These are phyloP conservation scores for Isatis tinctoria DNA, from an alignment of 345 rosid genomes.

Conservation along the genomic window DNA sequence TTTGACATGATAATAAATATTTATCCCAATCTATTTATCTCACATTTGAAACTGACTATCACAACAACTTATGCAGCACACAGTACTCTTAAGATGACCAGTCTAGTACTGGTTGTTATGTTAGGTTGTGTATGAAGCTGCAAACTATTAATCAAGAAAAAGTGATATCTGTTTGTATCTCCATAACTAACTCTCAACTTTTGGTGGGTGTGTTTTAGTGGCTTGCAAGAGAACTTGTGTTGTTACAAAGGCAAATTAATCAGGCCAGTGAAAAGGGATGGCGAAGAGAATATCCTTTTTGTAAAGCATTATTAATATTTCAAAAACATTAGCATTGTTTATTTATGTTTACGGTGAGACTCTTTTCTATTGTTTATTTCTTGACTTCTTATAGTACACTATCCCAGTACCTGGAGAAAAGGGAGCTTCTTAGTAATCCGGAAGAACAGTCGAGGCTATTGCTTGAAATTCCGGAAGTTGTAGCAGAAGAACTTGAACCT, in stretches of 20 bases:
- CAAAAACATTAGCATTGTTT: not conserved
- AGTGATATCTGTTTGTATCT: not conserved
- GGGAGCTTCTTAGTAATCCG: slow-evolving; percentile 52
- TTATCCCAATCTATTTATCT: not conserved
- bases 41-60: not conserved
- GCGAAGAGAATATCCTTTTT: slow-evolving; percentile 88
- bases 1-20: not conserved
- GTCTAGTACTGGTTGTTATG: not conserved
- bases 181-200: slow-evolving; percentile 1
- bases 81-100: not conserved
- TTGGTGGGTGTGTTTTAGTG: slow-evolving; percentile 45
- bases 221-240: slow-evolving; percentile 56
- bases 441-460: slow-evolving; percentile 54
- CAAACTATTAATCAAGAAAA: not conserved
- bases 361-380: slow-evolving; percentile 20
- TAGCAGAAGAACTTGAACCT: slow-evolving; percentile 53
- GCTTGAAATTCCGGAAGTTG: slow-evolving; percentile 58
- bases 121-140: not conserved
- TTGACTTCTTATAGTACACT: slow-evolving; percentile 65
- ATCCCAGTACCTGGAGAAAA: slow-evolving; percentile 60
- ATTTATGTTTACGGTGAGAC: not conserved
- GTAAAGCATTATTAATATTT: not conserved
- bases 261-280: slow-evolving; percentile 83
- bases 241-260: slow-evolving; percentile 53
- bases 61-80: not conserved